Evolutionary conservation across 2,329 filamentous ascomycete genomes (phyloP), one percentile per base, ranked within the genome.

Genomic region (Colletotrichum incanum): DNA sequence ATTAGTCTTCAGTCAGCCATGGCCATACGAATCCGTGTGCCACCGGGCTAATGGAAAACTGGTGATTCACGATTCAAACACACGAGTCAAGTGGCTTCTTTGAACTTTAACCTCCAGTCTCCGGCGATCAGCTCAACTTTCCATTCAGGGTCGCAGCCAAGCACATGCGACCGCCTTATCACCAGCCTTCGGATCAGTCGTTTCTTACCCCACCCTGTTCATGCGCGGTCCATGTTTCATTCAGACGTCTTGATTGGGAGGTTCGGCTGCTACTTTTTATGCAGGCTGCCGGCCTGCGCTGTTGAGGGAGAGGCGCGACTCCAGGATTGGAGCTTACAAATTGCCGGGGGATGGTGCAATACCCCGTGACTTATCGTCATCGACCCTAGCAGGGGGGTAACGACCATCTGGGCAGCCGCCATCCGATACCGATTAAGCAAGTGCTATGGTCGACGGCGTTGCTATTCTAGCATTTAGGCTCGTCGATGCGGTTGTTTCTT

Each of bases 271-370:
- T 77, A 75, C 60, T 41, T 50, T 58, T 67, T 70, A 72, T 72
- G 70, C 70, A 72, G 65, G 59, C 55, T 72, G 45, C 70, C 75
- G 67, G 71, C 72, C 70, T 61, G 71, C 55, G 54, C 62, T 64
- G 64, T 73, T 66, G 69, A 73, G 74, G 75, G 74, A 74, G 74
- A 77, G 76, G 34, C 26, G 61, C 61, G 61, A 63, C 74, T 76
- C 73, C 75, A 76, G 72, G 71, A 73, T 77, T 79, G 80, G 76
- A 74, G 80, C 82, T 82, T 82, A 82, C 83, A 84, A 86, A 85
- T 85, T 80, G 79, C 76, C 76, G 79, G 76, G 34, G 52, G 84
- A 90, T 90, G 87, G 85, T 87, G 89, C 87, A 86, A 91, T 90
- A 87, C 81, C 88, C 84, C 88, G 88, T 90, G 88, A 90, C 85